These are phyloP conservation scores for Alnus rubra DNA, from an alignment of 306 rosid species.

Conservation along the genomic window DNA sequence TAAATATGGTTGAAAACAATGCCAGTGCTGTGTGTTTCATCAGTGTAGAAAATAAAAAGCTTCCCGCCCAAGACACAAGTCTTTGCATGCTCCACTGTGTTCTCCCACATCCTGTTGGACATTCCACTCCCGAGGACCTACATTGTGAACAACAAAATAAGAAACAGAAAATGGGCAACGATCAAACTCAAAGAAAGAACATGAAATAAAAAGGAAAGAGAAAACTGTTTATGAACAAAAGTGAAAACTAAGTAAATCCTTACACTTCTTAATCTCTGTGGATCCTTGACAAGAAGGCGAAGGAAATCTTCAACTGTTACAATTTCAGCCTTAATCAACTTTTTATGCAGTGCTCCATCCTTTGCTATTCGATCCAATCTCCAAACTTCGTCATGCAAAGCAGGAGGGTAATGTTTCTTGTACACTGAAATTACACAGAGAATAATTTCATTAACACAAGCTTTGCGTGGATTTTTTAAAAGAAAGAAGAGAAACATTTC, in stretches of 20 bases:
- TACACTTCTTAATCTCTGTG: slow-evolving; percentile 79
- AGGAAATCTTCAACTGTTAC: slow-evolving; percentile 78
- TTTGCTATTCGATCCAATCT: slow-evolving; percentile 83
- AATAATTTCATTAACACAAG: slow-evolving; percentile 9
- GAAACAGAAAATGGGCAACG: background rate
- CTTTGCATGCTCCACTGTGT: slow-evolving; percentile 88
- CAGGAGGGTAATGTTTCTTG: slow-evolving; percentile 91
- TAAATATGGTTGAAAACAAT: slow-evolving; percentile 78
- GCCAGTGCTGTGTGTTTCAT: slow-evolving; percentile 50
- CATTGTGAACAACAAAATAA: slow-evolving; percentile 14
- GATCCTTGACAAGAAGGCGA: slow-evolving; percentile 68
- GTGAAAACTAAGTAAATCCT: slow-evolving; percentile 28
- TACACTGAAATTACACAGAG: slow-evolving; percentile 55
- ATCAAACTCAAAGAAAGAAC: background rate
- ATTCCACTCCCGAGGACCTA: slow-evolving; percentile 88
- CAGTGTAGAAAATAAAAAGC: slow-evolving; percentile 74
- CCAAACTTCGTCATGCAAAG: slow-evolving; percentile 86
- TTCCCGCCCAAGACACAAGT: slow-evolving; percentile 79
- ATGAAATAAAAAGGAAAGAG: slow-evolving; percentile 8
- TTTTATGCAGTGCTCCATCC: slow-evolving; percentile 89
- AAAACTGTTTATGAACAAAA: background rate
- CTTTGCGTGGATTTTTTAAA: background rate
- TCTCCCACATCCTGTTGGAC: slow-evolving; percentile 97
- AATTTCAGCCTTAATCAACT: slow-evolving; percentile 54
- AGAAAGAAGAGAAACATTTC: background rate